phyloP scores from a whole-genome alignment of 805 yeast species.

The Yarrowia deformans region DNA sequence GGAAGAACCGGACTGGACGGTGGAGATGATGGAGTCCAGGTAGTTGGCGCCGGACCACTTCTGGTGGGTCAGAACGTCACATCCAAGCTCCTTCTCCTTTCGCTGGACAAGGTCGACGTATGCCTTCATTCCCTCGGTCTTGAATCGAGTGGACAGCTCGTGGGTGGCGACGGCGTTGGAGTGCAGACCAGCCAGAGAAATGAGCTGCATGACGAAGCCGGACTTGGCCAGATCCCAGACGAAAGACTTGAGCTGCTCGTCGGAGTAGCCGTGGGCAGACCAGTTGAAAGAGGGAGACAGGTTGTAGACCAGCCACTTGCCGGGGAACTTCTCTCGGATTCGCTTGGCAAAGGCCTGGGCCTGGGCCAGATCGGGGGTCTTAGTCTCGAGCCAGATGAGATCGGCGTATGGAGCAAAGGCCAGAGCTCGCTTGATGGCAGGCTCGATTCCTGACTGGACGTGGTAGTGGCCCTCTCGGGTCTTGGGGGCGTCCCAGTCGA shows the following conservation, averaged over 20 bases:
- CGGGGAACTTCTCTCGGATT: constrained; percentile 59
- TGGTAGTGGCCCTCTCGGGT: constrained; percentile 65
- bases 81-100: constrained; percentile 55
- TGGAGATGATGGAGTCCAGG: constrained; percentile 55
- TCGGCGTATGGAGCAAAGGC: constrained; percentile 67
- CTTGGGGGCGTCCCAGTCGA: constrained; percentile 68
- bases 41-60: constrained; percentile 70
- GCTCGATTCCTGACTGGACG: constrained; percentile 58
- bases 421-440: constrained; percentile 62
- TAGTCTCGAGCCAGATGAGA: constrained; percentile 68
- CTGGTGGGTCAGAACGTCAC: constrained; percentile 66
- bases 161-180: constrained; percentile 60
- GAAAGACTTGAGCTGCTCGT: constrained; percentile 56
- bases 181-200: constrained; percentile 68
- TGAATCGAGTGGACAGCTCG: constrained; percentile 59
- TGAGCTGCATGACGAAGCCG: constrained; percentile 66
- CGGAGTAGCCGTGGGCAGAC: constrained; percentile 62
- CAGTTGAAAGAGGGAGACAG: constrained; percentile 69
- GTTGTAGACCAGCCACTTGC: constrained; percentile 65
- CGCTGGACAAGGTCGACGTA: constrained; percentile 62
- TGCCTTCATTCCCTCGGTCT: constrained; percentile 64
- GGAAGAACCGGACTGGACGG: constrained; percentile 56
- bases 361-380: constrained; percentile 61
- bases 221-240: constrained; percentile 62
- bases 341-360: constrained; percentile 58